Evolutionary conservation across 495 filamentous ascomycete genomes (phyloP).

Genomic region (Penicillium crystallinum): DNA sequence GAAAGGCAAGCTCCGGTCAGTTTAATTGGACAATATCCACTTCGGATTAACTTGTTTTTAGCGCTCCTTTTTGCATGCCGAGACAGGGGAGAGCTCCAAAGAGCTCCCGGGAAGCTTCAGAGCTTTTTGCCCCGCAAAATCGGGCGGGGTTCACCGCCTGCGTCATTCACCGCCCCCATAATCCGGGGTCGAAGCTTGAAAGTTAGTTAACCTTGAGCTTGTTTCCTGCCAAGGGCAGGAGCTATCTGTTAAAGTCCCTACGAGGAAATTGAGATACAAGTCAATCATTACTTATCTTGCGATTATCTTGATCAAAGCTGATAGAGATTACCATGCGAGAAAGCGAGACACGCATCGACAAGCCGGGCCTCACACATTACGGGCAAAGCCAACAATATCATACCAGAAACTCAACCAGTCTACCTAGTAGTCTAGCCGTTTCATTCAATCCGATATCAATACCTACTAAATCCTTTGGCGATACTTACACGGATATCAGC

Average conservation of each 20-base stretch:
- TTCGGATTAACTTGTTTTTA: not conserved
- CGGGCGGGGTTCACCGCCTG: not conserved
- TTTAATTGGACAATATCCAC: not conserved
- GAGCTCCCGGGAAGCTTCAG: not conserved
- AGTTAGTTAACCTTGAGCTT: slow-evolving; percentile 1
- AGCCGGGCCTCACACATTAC: too few relatives aligned
- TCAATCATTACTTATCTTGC: too few relatives aligned
- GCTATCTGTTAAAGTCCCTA: not conserved
- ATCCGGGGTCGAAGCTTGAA: slow-evolving; percentile 6
- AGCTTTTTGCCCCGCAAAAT: slow-evolving; percentile 3
- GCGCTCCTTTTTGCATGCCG: not conserved
- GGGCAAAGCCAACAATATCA: too few relatives aligned
- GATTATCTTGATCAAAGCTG: too few relatives aligned
- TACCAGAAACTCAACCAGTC: too few relatives aligned
- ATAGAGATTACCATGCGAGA: too few relatives aligned
- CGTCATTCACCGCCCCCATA: slow-evolving; percentile 8
- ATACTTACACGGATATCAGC: too few relatives aligned
- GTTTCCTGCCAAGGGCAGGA: not conserved
- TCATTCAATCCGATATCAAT: too few relatives aligned
- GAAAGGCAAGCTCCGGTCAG: not conserved
- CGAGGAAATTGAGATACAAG: not conserved
- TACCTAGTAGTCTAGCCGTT: too few relatives aligned
- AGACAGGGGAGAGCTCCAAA: not conserved
- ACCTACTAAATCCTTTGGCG: too few relatives aligned
- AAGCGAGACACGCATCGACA: too few relatives aligned